phyloP scores from a whole-genome alignment of 2,329 filamentous ascomycete genomes.

The Ophiostoma sp. region DNA sequence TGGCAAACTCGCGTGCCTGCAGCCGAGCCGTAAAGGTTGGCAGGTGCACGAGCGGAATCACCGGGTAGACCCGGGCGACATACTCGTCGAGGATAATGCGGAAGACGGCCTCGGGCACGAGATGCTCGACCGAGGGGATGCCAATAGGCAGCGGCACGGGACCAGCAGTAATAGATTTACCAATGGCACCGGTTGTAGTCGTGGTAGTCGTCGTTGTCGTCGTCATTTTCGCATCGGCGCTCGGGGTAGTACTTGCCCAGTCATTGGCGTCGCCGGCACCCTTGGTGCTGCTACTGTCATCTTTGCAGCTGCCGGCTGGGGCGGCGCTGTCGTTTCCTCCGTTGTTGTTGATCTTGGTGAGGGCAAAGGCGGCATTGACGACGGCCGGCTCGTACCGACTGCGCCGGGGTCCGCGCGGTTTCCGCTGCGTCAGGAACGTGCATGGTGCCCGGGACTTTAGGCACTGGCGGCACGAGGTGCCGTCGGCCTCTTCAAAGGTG shows the following conservation, averaged over 20 bases:
- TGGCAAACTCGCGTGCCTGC: conserved; percentile 22
- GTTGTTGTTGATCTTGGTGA: conserved; percentile 15
- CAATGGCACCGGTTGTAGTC: background rate
- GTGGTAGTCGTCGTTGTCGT: conserved; percentile 4
- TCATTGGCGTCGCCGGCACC: background rate
- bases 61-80: conserved; percentile 26
- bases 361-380: conserved; percentile 9
- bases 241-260: background rate
- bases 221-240: background rate
- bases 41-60: conserved; percentile 27
- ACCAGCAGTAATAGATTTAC: conserved; percentile 5
- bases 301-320: background rate
- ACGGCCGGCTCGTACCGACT: conserved; percentile 24
- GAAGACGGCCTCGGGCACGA: conserved; percentile 26
- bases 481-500: conserved; percentile 19
- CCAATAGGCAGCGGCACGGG: conserved; percentile 20
- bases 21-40: conserved; percentile 24
- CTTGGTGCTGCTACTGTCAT: background rate
- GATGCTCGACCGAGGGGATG: conserved; percentile 22
- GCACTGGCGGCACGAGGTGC: conserved; percentile 25
- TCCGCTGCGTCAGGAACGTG: conserved; percentile 28
- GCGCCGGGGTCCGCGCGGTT: conserved; percentile 26
- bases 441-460: conserved; percentile 25
- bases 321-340: background rate
- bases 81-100: conserved; percentile 27